Evolutionary conservation across 768 basidiomycete genomes (phyloP).

Genomic region (Daedaleopsis sinensis): DNA sequence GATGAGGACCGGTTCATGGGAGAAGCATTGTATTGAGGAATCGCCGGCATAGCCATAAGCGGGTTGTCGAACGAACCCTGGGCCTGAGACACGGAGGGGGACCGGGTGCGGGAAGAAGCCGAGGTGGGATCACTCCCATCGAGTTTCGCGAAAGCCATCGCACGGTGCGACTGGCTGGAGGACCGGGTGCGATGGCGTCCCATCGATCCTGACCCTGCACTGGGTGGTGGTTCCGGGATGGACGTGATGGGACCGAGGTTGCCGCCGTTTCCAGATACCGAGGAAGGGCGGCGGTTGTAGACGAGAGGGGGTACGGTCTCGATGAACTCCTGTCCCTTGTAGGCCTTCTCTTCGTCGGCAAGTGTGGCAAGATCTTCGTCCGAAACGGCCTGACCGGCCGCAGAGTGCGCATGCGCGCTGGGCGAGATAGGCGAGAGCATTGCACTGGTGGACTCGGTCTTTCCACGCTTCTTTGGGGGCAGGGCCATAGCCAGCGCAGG

Average conservation of each 20-base stretch:
- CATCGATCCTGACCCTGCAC: constrained; percentile 3
- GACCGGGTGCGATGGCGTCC: constrained; percentile 10
- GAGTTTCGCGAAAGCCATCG: constrained; percentile 20
- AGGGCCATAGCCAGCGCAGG: constrained; percentile 5
- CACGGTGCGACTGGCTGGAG: constrained; percentile 15
- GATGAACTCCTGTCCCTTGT: constrained; percentile 12
- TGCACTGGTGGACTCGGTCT: constrained; percentile 16
- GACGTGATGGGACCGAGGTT: background rate
- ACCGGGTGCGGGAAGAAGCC: constrained; percentile 4
- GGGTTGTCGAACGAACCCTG: constrained; percentile 14
- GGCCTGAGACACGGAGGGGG: constrained; percentile 7
- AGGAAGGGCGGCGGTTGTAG: constrained; percentile 12
- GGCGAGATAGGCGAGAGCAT: constrained; percentile 12
- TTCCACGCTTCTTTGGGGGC: constrained; percentile 7
- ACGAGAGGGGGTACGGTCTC: constrained; percentile 17
- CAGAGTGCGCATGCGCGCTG: constrained; percentile 15
- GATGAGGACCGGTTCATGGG: constrained; percentile 20
- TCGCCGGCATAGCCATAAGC: constrained; percentile 2
- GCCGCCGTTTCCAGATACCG: background rate
- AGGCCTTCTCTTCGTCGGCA: constrained; percentile 16
- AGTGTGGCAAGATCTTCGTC: constrained; percentile 17
- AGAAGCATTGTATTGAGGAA: background rate
- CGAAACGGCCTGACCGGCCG: constrained; percentile 9
- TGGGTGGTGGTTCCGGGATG: constrained; percentile 9
- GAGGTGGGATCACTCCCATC: constrained; percentile 9